Evolutionary conservation across 176 grass and related monocot genomes (phyloP), one percentile per base, ranked within the genome.

Genomic region (Zizania latifolia): DNA sequence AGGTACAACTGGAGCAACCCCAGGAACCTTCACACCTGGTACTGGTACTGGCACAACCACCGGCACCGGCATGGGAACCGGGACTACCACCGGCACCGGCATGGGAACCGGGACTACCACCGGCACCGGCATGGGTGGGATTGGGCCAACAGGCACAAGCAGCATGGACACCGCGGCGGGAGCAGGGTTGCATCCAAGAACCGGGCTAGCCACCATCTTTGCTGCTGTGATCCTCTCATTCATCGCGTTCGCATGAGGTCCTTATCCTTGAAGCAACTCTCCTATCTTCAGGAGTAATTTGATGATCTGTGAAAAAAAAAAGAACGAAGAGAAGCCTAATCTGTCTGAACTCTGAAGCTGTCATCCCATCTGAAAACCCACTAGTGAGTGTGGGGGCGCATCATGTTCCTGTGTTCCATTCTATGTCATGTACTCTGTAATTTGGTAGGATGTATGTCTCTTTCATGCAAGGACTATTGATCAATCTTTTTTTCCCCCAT

Each of bases 1-100:
- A 68, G 85, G 81, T 27, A 60, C 78, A 19, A 68, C 70, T 29
- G 82, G 82, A 12, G 75, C 68, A 59, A 82, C 86, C 8, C 15
- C 67, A 22, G 81, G 85, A 35, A 84, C 91, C 43, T 88, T 90
- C 70, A 90, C 91, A 10, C 91, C 91, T 0, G 80, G 84, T 0
- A 51, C 75, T 16, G 89, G 85, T 12, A 86, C 83, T 2, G 72
- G 69, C 14, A 72, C 74, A 11, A 66, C 38, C 38, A 39, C 60
- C 0, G 77, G 69, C 32, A 48, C 65, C 1, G n/a, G n/a, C n/a
- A n/a, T n/a, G n/a, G n/a, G n/a, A n/a, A n/a, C n/a, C n/a, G n/a
- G n/a, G n/a, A n/a, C n/a, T n/a, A n/a, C n/a, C n/a, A n/a, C n/a
- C n/a, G 81, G 81, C n/a, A n/a, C n/a, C n/a, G n/a, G n/a, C 45